phyloP scores from a whole-genome alignment of 805 yeast species.

The Starmerella stigmatis region DNA sequence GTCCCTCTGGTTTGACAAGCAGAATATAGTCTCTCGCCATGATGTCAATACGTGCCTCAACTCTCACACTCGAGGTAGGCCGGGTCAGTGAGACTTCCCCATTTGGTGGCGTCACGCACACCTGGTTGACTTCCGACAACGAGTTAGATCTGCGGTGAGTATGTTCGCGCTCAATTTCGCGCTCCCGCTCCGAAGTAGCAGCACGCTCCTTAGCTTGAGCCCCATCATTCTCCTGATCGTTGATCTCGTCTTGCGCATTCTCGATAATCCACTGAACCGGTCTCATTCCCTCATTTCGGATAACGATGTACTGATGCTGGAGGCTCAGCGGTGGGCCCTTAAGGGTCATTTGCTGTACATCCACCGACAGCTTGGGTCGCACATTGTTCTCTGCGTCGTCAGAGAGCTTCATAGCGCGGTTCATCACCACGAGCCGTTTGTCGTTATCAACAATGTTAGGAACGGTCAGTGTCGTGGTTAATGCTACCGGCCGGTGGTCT shows the following conservation, averaged over 20 bases:
- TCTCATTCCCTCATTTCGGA: constrained; percentile 17
- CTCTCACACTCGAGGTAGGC: constrained; percentile 3
- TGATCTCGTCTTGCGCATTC: constrained; percentile 13
- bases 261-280: constrained; percentile 14
- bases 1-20: constrained; percentile 9
- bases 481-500: constrained; percentile 48
- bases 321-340: constrained; percentile 25
- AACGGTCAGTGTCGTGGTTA: constrained; percentile 31
- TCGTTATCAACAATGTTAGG: constrained; percentile 33
- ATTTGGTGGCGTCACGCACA: constrained; percentile 10
- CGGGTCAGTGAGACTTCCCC: constrained; percentile 12
- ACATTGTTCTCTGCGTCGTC: constrained; percentile 39
- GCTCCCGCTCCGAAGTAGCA: background rate
- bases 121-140: background rate
- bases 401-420: constrained; percentile 33
- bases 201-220: background rate
- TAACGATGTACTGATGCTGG: background rate
- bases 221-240: background rate
- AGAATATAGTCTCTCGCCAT: constrained; percentile 17
- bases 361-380: constrained; percentile 35
- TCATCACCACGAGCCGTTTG: constrained; percentile 32
- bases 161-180: background rate
- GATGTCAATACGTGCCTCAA: constrained; percentile 12
- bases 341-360: constrained; percentile 30
- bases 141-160: background rate